These are phyloP conservation scores for Psilocybe cubensis DNA, from an alignment of 768 basidiomycete genomes.

Conservation along the genomic window DNA sequence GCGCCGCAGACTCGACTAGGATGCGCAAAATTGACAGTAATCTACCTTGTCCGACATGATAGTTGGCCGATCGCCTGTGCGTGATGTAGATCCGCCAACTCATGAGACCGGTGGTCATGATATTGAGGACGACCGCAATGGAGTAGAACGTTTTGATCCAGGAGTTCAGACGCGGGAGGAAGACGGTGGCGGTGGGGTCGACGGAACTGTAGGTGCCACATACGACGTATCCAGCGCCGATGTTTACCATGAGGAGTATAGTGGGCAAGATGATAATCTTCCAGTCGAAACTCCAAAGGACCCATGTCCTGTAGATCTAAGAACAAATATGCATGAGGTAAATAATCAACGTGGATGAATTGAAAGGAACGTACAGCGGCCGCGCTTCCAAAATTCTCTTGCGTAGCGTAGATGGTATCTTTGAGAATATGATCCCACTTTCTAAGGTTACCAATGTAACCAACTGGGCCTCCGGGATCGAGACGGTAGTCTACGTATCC, in stretches of 20 bases:
- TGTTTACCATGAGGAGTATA: neutral
- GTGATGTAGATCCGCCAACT: slow-evolving; percentile 5
- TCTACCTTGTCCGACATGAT: neutral
- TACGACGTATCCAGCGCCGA: slow-evolving; percentile 6
- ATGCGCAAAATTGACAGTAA: slow-evolving; percentile 4
- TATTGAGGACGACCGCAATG: slow-evolving; percentile 4
- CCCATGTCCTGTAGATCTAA: slow-evolving; percentile 9
- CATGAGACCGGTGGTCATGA: slow-evolving; percentile 8
- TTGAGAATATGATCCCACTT: slow-evolving; percentile 9
- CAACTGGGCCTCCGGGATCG: slow-evolving; percentile 1
- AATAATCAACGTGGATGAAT: neutral
- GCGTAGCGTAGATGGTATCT: slow-evolving; percentile 7
- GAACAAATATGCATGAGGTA: neutral
- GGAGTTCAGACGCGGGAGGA: slow-evolving; percentile 3
- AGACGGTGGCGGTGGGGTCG: slow-evolving; percentile 1
- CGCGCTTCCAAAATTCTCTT: slow-evolving; percentile 8
- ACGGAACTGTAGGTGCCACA: slow-evolving; percentile 8
- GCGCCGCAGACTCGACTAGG: slow-evolving; percentile 6
- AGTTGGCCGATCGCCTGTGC: slow-evolving; percentile 7
- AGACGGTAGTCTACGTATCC: neutral
- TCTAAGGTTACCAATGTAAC: slow-evolving; percentile 1
- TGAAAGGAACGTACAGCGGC: neutral
- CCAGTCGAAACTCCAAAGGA: slow-evolving; percentile 4
- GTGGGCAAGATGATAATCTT: neutral
- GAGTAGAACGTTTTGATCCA: slow-evolving; percentile 11